These are phyloP conservation scores for Rhizopogon roseolus DNA, from an alignment of 768 basidiomycete genomes.

Conservation along the genomic window DNA sequence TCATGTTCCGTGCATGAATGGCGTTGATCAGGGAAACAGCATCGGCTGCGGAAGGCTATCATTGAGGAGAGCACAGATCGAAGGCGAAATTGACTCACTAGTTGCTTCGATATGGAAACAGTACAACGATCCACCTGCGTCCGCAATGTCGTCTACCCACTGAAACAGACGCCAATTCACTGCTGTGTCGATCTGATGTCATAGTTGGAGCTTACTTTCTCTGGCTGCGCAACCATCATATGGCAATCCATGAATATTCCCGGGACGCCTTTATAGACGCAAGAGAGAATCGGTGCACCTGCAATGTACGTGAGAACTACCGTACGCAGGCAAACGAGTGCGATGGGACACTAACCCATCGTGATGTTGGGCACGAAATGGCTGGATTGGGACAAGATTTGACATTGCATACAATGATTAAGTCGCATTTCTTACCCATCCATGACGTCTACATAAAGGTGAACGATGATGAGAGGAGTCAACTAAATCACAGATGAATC, in stretches of 20 bases:
- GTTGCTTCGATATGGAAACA: slow-evolving; percentile 97
- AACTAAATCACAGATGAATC: not conserved
- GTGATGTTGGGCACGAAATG: slow-evolving; percentile 99
- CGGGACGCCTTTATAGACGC: slow-evolving; percentile 81
- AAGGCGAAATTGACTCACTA: slow-evolving; percentile 39
- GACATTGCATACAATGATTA: slow-evolving; percentile 5
- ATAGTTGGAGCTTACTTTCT: slow-evolving; percentile 49
- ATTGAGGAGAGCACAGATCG: not conserved
- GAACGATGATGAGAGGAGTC: slow-evolving; percentile 6
- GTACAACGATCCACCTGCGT: slow-evolving; percentile 92
- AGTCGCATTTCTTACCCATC: slow-evolving; percentile 63
- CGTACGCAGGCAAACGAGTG: not conserved
- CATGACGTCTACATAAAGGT: slow-evolving; percentile 77
- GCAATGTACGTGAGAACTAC: slow-evolving; percentile 9
- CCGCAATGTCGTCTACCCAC: slow-evolving; percentile 97
- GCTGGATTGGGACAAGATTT: slow-evolving; percentile 35
- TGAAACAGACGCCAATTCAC: slow-evolving; percentile 25
- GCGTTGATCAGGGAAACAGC: slow-evolving; percentile 71
- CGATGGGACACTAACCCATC: slow-evolving; percentile 59
- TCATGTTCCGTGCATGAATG: slow-evolving; percentile 85
- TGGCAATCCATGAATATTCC: slow-evolving; percentile 99
- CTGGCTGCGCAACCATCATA: slow-evolving; percentile 98
- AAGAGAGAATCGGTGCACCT: slow-evolving; percentile 87
- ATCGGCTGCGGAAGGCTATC: slow-evolving; percentile 43
- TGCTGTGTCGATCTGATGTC: not conserved